Base-by-base conservation (phyloP, 352 stramenopile genomes). In the Pythium monospermum region DNA sequence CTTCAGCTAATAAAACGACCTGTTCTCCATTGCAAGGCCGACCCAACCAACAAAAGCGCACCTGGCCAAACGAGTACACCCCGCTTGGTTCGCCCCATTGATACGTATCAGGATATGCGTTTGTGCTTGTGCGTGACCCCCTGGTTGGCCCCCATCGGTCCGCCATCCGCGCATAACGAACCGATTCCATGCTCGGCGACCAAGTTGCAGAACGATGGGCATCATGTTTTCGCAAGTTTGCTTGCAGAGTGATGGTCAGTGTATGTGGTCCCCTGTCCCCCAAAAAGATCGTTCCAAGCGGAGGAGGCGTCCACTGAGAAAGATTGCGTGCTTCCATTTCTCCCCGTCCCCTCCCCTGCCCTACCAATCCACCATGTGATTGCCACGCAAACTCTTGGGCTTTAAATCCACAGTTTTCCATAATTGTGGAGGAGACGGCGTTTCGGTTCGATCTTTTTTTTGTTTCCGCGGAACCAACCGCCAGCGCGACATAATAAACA, bases 11-110 rank as follows among this genome's bases (percentile, higher is more conserved):
- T n/a, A n/a, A n/a, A n/a, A n/a, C n/a, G n/a, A 11, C 36, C 1
- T 8, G 23, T 41, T 16, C 12, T 16, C n/a, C 23, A 10, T 4
- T 19, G 19, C 21, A n/a, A 18, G 15, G 8, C 22, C 41, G 16
- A 40, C 16, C 54, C 11, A 2, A 1, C 19, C 37, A 26, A 16
- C 26, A 11, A 8, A 45, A 25, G 6, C 44, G 19, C 26, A 66
- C 50, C 57, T 60, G 57, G 0, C 57, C 57, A 31, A 59, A 66
- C 3, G 50, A 52, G 44, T 59, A 64, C 31, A 44, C 49, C 22
- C 32, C 55, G 16, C 38, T 15, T 4, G 13, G 0, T 12, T 49
- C 28, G 19, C 56, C 56, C 48, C 56, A 64, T 31, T 40, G 35
- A 23, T 44, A 58, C 18, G 30, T n/a, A n/a, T n/a, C n/a, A n/a